These are phyloP conservation scores for Colletotrichum melonis DNA, from an alignment of 2,329 filamentous ascomycete species.

Conservation along the genomic window DNA sequence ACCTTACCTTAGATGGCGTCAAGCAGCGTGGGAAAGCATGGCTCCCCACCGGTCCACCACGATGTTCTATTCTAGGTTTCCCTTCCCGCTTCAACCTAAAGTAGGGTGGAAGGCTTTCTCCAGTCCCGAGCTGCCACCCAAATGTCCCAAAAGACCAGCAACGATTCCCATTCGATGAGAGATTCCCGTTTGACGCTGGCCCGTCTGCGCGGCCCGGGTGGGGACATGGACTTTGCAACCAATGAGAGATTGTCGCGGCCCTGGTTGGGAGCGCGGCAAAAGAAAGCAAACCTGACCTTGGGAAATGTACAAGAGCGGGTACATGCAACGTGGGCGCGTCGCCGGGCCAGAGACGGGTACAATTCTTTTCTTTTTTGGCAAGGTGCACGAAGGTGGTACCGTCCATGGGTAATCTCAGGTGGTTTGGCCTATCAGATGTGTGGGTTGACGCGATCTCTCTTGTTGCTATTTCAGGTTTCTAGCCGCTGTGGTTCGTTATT, in stretches of 20 bases:
- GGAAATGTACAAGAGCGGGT: slow-evolving; percentile 22
- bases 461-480: slow-evolving; percentile 25
- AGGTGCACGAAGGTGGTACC: background rate
- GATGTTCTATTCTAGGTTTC: slow-evolving; percentile 26
- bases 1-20: background rate
- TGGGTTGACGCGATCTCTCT: slow-evolving; percentile 11
- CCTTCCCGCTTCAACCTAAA: slow-evolving; percentile 5
- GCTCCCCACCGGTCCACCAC: slow-evolving; percentile 1
- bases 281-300: background rate
- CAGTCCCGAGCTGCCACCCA: background rate
- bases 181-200: slow-evolving; percentile 22
- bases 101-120: background rate
- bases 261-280: slow-evolving; percentile 35
- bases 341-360: slow-evolving; percentile 16
- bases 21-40: slow-evolving; percentile 3
- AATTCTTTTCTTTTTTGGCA: background rate
- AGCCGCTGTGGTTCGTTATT: slow-evolving; percentile 4
- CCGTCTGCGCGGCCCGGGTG: slow-evolving; percentile 20
- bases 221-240: background rate
- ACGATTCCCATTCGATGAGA: background rate
- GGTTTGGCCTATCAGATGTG: slow-evolving; percentile 3
- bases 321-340: slow-evolving; percentile 33
- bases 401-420: background rate
- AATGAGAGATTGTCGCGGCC: slow-evolving; percentile 5
- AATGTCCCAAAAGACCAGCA: background rate